Evolutionary conservation across 805 yeast species (phyloP), one percentile per base, ranked within the genome.

Genomic region (Wickerhamiella spandovensis): DNA sequence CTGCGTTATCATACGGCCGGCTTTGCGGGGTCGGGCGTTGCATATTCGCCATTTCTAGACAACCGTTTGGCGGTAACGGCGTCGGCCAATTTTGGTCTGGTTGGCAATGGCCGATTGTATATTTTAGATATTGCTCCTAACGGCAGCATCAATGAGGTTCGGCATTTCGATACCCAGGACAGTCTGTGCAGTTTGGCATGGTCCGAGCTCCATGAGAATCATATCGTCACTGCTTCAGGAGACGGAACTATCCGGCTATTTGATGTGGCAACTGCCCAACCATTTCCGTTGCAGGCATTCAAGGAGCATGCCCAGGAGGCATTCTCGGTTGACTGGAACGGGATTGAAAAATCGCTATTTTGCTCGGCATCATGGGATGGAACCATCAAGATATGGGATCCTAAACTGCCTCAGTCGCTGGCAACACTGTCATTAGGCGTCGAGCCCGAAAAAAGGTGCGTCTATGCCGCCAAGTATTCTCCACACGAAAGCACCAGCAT

Each of bases 311-410:
- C 74, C 25, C 70, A 79, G 45, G 95, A 85, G 62, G 89, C 81
- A 9, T 81, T 83, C 54, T 73, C 82, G 17, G 77, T 84, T 35
- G 76, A 77, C 58, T 84, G 92, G 92, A 82, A 81, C 61, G 62
- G 81, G 52, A 75, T 79, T 3, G 82, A 80, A 54, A 84, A 87
- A 66, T 61, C 74, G 4, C 71, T 70, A 17, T 85, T 90, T 65
- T 79, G 82, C 39, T 75, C 90, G 18, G 76, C 89, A 24, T 82
- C 95, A 8, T 90, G 97, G 97, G 97, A 90, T 64, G 95, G 97
- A 0, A 70, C 83, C 0, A 75, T 89, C 38, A 86, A 85, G 64
- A 48, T 65, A n/a, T 66, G 69, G 69, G 51, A 54, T 17, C 61
- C 64, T 0, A 49, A 44, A n/a, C 55, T 53, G 4, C 44, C 58